Evolutionary conservation across 345 rosid genomes (phyloP).

Genomic region (rapeseed (Brassica napus)): DNA sequence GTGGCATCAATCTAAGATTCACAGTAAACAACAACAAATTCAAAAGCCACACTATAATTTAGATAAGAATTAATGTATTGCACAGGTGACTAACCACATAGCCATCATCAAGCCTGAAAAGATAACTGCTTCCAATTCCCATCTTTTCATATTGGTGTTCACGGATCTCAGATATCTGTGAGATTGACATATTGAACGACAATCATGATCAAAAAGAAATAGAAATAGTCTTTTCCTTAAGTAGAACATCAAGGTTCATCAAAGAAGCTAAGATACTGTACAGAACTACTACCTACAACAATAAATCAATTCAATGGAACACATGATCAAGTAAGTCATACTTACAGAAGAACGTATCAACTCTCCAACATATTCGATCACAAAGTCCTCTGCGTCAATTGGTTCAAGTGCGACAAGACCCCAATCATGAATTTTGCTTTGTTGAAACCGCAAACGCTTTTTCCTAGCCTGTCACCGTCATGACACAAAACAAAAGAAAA

Average conservation of each 20-base stretch:
- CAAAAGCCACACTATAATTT: neutral
- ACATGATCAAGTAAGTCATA: slow-evolving; percentile 24
- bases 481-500: neutral
- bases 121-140: slow-evolving; percentile 99
- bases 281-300: neutral
- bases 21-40: slow-evolving; percentile 23
- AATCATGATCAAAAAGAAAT: slow-evolving; percentile 18
- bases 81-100: slow-evolving; percentile 71
- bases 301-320: slow-evolving; percentile 1
- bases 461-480: slow-evolving; percentile 74
- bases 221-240: neutral
- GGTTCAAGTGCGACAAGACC: slow-evolving; percentile 95
- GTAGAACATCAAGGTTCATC: slow-evolving; percentile 8
- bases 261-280: slow-evolving; percentile 8
- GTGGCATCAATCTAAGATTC: slow-evolving; percentile 87
- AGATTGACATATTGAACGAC: slow-evolving; percentile 25
- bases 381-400: slow-evolving; percentile 96
- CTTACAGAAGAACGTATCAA: slow-evolving; percentile 87
- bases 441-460: slow-evolving; percentile 84
- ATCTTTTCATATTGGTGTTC: slow-evolving; percentile 91
- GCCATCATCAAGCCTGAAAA: slow-evolving; percentile 96
- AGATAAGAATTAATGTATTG: slow-evolving; percentile 4
- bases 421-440: slow-evolving; percentile 99
- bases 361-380: slow-evolving; percentile 98
- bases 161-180: slow-evolving; percentile 96